A percentile compares a stretch with the other conserved stretches of the same genome.
Evolutionary conservation across 2,329 filamentous ascomycete species (phyloP).

Genomic region (Fusarium guadeloupense): DNA sequence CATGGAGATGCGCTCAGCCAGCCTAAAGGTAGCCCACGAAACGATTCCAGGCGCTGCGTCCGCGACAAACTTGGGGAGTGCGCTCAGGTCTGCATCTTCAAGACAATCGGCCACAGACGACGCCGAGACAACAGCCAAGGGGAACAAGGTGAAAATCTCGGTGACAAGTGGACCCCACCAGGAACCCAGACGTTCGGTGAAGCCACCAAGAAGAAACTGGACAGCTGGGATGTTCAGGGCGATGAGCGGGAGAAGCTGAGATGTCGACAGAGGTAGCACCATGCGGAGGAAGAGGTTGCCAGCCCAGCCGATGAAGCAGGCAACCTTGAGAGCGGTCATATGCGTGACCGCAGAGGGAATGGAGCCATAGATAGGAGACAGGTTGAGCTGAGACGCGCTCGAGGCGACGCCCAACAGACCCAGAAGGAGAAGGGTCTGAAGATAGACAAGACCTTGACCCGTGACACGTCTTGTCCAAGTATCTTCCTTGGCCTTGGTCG

Average conservation of each 20-base stretch:
- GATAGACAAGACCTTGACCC: constrained; percentile 54
- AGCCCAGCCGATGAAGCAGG: constrained; percentile 77
- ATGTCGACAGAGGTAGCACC: constrained; percentile 58
- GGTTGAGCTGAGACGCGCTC: constrained; percentile 75
- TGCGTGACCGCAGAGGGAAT: constrained; percentile 82
- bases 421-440: constrained; percentile 45
- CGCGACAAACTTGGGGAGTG: constrained; percentile 64
- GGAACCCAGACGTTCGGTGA: constrained; percentile 73
- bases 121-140: constrained; percentile 70
- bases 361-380: constrained; percentile 89
- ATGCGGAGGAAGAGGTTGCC: constrained; percentile 65
- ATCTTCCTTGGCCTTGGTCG: constrained; percentile 52
- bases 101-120: constrained; percentile 71
- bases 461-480: constrained; percentile 46
- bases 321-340: constrained; percentile 69
- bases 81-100: constrained; percentile 67
- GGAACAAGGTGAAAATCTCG: constrained; percentile 77
- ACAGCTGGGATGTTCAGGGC: constrained; percentile 78
- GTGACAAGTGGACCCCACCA: constrained; percentile 78
- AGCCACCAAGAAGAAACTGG: constrained; percentile 75
- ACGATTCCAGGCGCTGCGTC: constrained; percentile 73
- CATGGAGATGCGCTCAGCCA: constrained; percentile 54
- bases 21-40: constrained; percentile 72
- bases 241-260: constrained; percentile 72
- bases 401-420: constrained; percentile 65